Conservation (phyloP, 2,329 filamentous ascomycete species). For the Tolypocladium album region DNA sequence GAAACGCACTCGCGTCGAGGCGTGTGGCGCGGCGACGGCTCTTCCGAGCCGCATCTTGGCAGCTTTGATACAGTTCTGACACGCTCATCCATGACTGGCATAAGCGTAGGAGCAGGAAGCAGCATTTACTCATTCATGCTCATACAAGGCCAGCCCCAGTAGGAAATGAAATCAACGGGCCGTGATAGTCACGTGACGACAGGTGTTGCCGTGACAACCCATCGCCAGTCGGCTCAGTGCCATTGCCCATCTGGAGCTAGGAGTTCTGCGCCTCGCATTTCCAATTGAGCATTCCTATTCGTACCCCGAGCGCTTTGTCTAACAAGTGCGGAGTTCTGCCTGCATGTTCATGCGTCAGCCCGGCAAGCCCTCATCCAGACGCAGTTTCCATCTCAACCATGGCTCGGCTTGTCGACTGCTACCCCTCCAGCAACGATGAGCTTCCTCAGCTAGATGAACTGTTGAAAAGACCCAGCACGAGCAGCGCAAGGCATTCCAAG, state of each 20-base stretch:
- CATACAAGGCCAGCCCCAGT: not conserved
- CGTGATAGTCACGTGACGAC: not conserved
- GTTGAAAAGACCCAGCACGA: constrained; percentile 5
- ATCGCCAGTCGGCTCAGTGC: not conserved
- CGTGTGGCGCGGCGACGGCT: not conserved
- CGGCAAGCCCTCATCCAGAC: not conserved
- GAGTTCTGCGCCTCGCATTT: not conserved
- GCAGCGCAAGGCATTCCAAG: not conserved
- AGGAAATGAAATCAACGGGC: not conserved
- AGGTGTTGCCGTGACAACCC: not conserved
- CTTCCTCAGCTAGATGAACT: constrained; percentile 27
- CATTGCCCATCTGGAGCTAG: not conserved
- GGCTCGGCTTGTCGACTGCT: constrained; percentile 17
- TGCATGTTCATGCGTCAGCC: not conserved
- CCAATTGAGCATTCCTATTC: not conserved
- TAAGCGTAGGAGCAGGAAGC: too few species aligned
- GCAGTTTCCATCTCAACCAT: constrained; percentile 6
- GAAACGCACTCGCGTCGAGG: not conserved
- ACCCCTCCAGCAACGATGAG: constrained; percentile 27
- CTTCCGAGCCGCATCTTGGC: not conserved
- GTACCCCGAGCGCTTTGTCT: not conserved
- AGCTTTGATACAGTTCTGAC: not conserved
- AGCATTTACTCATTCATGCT: too few species aligned
- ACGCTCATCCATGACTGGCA: not conserved
- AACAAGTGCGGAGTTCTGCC: not conserved